Evolutionary conservation across 352 stramenopile genomes (phyloP).

Genomic region (Nothophytophthora sp.): DNA sequence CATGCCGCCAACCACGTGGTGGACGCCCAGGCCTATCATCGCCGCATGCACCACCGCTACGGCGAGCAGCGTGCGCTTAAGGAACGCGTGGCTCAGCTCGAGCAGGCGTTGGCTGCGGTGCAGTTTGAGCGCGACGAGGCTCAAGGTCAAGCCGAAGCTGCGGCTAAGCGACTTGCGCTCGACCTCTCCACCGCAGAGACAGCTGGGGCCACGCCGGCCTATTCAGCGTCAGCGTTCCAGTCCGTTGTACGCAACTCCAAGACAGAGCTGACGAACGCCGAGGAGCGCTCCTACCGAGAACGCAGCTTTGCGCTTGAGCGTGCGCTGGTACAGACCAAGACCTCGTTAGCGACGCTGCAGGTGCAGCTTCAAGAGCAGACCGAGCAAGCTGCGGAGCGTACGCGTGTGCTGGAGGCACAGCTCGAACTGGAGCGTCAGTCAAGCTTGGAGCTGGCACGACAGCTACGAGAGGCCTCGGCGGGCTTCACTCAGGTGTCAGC

Average conservation of each 20-base stretch:
- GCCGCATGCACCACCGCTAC: slow-evolving; percentile 76
- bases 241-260: no score
- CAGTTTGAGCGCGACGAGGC: slow-evolving; percentile 42
- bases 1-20: slow-evolving; percentile 38
- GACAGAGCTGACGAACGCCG: slow-evolving; percentile 13
- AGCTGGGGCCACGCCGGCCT: slow-evolving; percentile 3
- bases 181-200: slow-evolving; percentile 7
- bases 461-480: slow-evolving; percentile 48
- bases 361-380: slow-evolving; percentile 29
- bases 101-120: slow-evolving; percentile 39
- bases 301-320: slow-evolving; percentile 62
- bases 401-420: slow-evolving; percentile 49
- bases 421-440: slow-evolving; percentile 53
- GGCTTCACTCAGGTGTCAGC: slow-evolving; percentile 43
- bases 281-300: slow-evolving; percentile 48
- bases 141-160: slow-evolving; percentile 12
- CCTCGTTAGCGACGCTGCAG: slow-evolving; percentile 32
- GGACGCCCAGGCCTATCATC: slow-evolving; percentile 59
- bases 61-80: slow-evolving; percentile 57
- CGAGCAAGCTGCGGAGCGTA: slow-evolving; percentile 25
- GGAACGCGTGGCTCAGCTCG: slow-evolving; percentile 45
- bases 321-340: slow-evolving; percentile 43
- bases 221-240: no score
- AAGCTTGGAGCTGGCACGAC: slow-evolving; percentile 42
- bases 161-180: slow-evolving; percentile 11